Conservation (phyloP, 306 rosid species). For the Vachellia collinsii region DNA sequence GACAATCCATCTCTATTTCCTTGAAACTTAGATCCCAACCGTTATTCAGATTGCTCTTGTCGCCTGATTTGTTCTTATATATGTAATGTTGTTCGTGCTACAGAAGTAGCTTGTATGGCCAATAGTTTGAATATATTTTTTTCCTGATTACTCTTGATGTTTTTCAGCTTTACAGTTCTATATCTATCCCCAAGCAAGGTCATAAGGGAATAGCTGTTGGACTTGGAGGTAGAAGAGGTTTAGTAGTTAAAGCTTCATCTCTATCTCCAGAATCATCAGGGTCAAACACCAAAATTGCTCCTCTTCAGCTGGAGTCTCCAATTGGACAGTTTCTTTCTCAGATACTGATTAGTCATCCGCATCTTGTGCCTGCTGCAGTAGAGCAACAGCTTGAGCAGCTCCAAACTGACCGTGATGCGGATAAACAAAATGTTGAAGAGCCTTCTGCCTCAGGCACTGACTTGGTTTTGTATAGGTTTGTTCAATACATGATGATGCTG, state of each 20-base stretch:
- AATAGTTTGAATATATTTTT: background rate
- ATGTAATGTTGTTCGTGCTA: background rate
- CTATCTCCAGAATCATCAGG: conserved; percentile 53
- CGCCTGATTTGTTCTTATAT: background rate
- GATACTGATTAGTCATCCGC: conserved; percentile 83
- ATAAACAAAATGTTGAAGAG: conserved; percentile 59
- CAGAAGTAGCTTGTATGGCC: background rate
- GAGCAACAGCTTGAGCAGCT: conserved; percentile 94
- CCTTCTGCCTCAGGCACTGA: conserved; percentile 71
- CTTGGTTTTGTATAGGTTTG: conserved; percentile 80
- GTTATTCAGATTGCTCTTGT: background rate
- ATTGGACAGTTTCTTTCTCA: conserved; percentile 86
- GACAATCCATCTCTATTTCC: conserved; percentile 1
- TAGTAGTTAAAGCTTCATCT: conserved; percentile 55
- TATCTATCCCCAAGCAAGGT: conserved; percentile 50
- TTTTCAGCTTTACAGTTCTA: conserved; percentile 50
- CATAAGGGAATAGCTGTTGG: conserved; percentile 43
- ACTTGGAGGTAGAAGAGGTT: conserved; percentile 54
- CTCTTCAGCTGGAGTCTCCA: conserved; percentile 89
- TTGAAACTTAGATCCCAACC: background rate
- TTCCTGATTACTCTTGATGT: conserved; percentile 26
- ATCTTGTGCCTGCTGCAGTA: conserved; percentile 92
- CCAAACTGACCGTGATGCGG: conserved; percentile 82
- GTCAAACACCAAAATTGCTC: conserved; percentile 64
- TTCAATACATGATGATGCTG: conserved; percentile 11